A percentile compares a stretch with the other conserved stretches of the same genome.
Conservation (phyloP, 495 filamentous ascomycete species). For the Geoglossum glabrum region DNA sequence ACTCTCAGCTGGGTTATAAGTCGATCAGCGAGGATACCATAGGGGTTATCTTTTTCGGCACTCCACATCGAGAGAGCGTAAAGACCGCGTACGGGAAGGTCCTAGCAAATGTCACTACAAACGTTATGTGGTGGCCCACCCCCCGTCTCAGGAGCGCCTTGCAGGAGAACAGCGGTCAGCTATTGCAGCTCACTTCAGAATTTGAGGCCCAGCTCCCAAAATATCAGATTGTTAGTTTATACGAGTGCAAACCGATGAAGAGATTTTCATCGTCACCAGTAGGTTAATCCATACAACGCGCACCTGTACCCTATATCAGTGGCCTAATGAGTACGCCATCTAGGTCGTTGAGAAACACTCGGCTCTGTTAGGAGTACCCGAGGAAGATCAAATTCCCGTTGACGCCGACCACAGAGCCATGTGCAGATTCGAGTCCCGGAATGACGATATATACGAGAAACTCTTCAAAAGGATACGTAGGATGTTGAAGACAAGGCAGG, state of each 20-base stretch:
- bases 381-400: neutral
- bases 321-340: neutral
- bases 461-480: neutral
- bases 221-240: conserved; percentile 4
- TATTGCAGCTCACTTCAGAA: neutral
- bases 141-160: neutral
- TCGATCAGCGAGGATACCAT: neutral
- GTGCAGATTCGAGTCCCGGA: neutral
- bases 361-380: neutral
- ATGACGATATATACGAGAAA: neutral
- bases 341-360: neutral
- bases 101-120: neutral
- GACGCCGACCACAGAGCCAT: neutral
- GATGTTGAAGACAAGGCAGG: too few species aligned
- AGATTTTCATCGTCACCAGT: neutral
- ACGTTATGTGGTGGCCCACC: neutral
- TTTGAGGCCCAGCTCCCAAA: neutral
- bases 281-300: neutral
- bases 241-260: neutral
- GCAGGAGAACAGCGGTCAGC: neutral
- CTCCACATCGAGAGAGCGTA: neutral
- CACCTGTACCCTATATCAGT: too few species aligned
- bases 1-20: neutral
- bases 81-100: neutral
- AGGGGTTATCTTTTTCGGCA: neutral